phyloP scores from a whole-genome alignment of 1,284 basidiomycete genomes.

The Trichosporon asahii region DNA sequence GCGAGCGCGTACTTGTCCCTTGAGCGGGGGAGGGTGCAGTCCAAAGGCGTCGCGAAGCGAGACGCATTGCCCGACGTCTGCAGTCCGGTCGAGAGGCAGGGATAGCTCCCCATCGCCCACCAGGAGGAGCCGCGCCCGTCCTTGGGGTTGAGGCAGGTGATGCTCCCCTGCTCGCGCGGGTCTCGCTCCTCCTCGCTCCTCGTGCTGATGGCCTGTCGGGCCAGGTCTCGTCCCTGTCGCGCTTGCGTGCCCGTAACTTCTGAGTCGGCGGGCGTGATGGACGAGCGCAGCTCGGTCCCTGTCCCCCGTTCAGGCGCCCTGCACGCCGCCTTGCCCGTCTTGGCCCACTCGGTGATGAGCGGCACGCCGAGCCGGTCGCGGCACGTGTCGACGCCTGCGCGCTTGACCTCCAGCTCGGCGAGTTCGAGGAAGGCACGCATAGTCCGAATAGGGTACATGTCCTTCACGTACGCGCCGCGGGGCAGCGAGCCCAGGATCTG shows the following conservation, averaged over 20 bases:
- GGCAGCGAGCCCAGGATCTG: background rate
- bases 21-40: background rate
- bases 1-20: background rate
- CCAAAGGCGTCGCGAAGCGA: background rate
- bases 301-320: background rate
- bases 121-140: background rate
- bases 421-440: slow-evolving; percentile 37
- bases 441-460: slow-evolving; percentile 36
- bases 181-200: background rate
- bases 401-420: slow-evolving; percentile 40
- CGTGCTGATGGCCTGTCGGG: background rate
- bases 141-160: background rate
- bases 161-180: too few species aligned
- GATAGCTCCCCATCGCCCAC: background rate
- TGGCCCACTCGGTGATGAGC: slow-evolving; percentile 27
- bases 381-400: slow-evolving; percentile 38
- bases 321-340: background rate
- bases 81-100: background rate
- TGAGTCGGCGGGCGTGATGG: background rate
- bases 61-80: background rate
- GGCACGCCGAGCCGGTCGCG: slow-evolving; percentile 32
- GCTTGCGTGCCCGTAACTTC: background rate
- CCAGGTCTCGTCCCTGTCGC: too few species aligned
- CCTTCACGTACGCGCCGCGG: slow-evolving; percentile 36
- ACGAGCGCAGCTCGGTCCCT: background rate